A percentile compares a stretch with the other conserved stretches of the same genome.
Evolutionary conservation across 495 filamentous ascomycete genomes (phyloP).

Genomic region (Penicillium turbatum): DNA sequence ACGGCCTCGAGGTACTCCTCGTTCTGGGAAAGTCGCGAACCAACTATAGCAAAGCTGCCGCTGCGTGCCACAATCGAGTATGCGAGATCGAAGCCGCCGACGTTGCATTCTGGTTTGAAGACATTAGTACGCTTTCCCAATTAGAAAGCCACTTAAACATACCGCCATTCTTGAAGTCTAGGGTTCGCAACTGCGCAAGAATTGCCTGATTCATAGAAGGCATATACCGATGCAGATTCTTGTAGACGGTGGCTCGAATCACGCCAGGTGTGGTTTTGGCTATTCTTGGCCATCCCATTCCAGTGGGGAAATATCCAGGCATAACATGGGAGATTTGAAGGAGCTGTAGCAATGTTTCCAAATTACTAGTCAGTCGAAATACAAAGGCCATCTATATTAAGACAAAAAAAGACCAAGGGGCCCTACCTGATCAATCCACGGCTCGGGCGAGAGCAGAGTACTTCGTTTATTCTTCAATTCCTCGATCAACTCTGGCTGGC

Average conservation of each 20-base stretch:
- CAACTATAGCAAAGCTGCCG: constrained; percentile 23
- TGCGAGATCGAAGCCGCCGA: constrained; percentile 23
- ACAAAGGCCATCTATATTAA: too few species aligned
- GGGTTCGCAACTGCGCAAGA: constrained; percentile 9
- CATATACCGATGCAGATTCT: constrained; percentile 21
- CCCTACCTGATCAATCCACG: constrained; percentile 29
- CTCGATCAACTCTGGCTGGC: constrained; percentile 21
- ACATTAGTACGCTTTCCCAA: background rate
- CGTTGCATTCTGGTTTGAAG: constrained; percentile 13
- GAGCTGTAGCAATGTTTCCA: constrained; percentile 4
- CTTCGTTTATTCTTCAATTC: constrained; percentile 17
- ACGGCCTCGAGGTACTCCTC: constrained; percentile 25
- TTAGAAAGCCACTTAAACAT: background rate
- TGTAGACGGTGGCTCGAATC: constrained; percentile 20
- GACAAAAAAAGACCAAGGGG: background rate
- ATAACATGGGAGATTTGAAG: constrained; percentile 28
- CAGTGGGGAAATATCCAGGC: constrained; percentile 25
- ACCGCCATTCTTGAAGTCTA: constrained; percentile 14
- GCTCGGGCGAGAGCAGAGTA: constrained; percentile 19
- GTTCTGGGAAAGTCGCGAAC: constrained; percentile 17
- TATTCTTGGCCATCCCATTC: constrained; percentile 22
- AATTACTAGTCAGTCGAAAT: background rate
- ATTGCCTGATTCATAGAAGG: constrained; percentile 22
- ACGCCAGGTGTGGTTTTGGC: constrained; percentile 25
- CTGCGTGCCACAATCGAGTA: constrained; percentile 26